Evolutionary conservation across 2,329 filamentous ascomycete species (phyloP), one percentile per base, ranked within the genome.

Genomic region (Fusarium sp.): DNA sequence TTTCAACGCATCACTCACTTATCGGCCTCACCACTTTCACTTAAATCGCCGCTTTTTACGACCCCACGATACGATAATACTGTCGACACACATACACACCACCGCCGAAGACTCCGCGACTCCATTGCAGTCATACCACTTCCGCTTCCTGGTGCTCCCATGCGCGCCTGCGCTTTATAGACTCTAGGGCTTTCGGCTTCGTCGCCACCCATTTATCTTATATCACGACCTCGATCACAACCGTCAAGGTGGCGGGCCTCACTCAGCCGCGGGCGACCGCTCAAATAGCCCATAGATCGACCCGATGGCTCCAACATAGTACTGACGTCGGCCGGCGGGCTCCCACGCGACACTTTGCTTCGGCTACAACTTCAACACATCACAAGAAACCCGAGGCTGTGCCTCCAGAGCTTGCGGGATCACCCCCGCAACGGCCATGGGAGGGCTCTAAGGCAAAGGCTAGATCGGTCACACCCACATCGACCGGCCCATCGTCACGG

Each of bases 181-280:
- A 63, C 42, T 26, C 42, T 31, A 55, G 51, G 43, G 39, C 57
- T 53, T 54, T 43, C 22, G 52, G 60, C 63, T 69, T 54, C 24
- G 13, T 58, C 47, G 59, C 60, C 57, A 61, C 52, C 54, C 49
- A 49, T 44, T 60, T 47, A 42, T 39, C 40, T 50, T 44, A 45
- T 45, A 31, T 40, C 39, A 55, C 39, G 26, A 34, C 19, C 36
- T 33, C 40, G 33, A 47, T 40, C 42, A 68, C 67, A 65, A 45
- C 62, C 73, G 63, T 66, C 74, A 79, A 77, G 64, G 72, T 80
- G 79, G 79, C 79, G 70, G 69, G 69, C 65, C 58, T 77, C 60
- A 79, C 79, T 71, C 77, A 80, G 71, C 76, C 79, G 78, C 82
- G 84, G 80, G 77, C 80, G 73, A 77, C 79, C 76, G 80, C 81